Conservation (phyloP, 257 asterid species). For the Nicotiana sylvestris region DNA sequence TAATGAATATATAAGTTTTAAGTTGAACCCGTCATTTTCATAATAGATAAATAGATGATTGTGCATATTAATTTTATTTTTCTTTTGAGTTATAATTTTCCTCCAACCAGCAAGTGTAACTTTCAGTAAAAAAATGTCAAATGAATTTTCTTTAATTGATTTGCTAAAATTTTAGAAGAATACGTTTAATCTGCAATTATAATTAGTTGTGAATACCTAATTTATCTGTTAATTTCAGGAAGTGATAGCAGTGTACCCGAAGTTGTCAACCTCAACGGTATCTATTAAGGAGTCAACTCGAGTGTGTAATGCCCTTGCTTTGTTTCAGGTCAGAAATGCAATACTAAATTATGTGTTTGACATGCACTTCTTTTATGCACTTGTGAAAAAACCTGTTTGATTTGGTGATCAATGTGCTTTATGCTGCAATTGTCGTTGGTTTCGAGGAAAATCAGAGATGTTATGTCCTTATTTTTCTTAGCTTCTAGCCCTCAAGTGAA, state of each 20-base stretch:
- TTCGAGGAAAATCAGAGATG: not conserved
- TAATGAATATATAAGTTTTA: not conserved
- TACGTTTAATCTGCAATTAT: not conserved
- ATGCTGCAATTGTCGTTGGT: not conserved
- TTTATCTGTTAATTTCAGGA: conserved; percentile 2
- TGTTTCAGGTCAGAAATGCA: conserved; percentile 16
- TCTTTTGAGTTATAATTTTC: not conserved
- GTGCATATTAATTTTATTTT: too few relatives aligned
- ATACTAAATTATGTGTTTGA: too few relatives aligned
- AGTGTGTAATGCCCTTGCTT: conserved; percentile 8
- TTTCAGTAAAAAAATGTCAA: not conserved
- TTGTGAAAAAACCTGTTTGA: not conserved
- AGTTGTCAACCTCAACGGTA: conserved; percentile 1
- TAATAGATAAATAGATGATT: too few relatives aligned
- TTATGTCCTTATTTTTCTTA: not conserved
- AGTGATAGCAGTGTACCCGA: not conserved
- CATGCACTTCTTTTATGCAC: not conserved
- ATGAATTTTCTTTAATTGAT: not conserved
- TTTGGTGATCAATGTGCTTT: not conserved
- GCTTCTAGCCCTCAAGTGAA: not conserved
- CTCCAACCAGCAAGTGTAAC: not conserved
- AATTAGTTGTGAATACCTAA: not conserved
- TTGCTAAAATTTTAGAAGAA: not conserved
- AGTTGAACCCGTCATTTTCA: not conserved
- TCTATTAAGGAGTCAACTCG: conserved; percentile 6